A percentile compares a stretch with the other conserved stretches of the same genome.
Evolutionary conservation across 805 yeast species (phyloP).

Genomic region (Saccharomycopsis olivae): DNA sequence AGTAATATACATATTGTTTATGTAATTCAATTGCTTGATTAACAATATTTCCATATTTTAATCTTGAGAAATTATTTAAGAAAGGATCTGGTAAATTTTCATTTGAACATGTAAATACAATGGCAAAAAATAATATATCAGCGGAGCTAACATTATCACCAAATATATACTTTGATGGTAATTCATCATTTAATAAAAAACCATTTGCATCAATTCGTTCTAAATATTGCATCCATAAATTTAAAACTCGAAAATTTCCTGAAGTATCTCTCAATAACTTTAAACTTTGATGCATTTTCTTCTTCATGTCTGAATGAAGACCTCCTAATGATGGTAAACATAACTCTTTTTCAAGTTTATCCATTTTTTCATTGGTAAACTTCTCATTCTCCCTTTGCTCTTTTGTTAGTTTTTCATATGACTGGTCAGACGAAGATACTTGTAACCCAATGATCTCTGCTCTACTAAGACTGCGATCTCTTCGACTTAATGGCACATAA

Average conservation of each 20-base stretch:
- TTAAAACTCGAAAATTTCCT: conserved; percentile 7
- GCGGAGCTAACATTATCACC: conserved; percentile 21
- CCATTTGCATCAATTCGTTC: conserved; percentile 3
- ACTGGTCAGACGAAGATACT: neutral
- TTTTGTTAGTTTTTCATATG: neutral
- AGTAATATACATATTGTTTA: too few relatives aligned
- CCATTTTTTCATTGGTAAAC: conserved; percentile 5
- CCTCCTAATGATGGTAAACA: conserved; percentile 7
- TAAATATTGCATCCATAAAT: conserved; percentile 4
- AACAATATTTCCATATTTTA: conserved; percentile 25
- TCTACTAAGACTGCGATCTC: neutral
- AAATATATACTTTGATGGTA: conserved; percentile 13
- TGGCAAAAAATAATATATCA: conserved; percentile 32
- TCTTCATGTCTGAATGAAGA: conserved; percentile 1
- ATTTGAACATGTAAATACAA: conserved; percentile 25
- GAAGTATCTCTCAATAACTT: conserved; percentile 10
- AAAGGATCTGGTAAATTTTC: conserved; percentile 33
- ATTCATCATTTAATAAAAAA: neutral
- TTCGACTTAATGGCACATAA: conserved; percentile 39
- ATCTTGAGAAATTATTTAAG: conserved; percentile 26
- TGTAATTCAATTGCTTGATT: neutral
- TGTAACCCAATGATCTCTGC: conserved; percentile 6
- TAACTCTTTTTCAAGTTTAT: conserved; percentile 10
- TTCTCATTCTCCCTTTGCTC: conserved; percentile 1
- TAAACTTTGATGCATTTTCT: conserved; percentile 6